A percentile compares a stretch with the other conserved stretches of the same genome.
Conservation (phyloP, 192 early-diverging fungal genomes). For the Gonapodya sp. region DNA sequence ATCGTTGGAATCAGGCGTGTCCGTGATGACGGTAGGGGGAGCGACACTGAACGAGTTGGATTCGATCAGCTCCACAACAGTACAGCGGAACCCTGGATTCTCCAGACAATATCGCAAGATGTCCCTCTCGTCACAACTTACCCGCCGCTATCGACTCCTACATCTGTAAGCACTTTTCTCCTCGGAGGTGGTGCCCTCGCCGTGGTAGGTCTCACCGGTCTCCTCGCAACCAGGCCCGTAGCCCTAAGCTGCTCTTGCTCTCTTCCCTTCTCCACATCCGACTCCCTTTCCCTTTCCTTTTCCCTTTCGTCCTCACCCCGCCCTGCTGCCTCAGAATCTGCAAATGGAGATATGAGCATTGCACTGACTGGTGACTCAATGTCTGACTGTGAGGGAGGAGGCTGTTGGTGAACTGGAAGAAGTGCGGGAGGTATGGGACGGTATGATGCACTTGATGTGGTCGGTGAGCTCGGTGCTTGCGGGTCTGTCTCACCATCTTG, state of each 20-base stretch:
- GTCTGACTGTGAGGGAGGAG: background rate
- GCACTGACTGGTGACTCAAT: background rate
- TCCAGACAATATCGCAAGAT: no score
- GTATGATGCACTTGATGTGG: background rate
- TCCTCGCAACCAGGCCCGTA: constrained; percentile 11
- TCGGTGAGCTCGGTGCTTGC: background rate
- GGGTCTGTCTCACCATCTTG: background rate
- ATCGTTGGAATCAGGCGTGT: no score
- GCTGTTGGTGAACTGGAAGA: background rate
- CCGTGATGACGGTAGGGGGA: constrained; percentile 30
- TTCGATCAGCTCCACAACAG: constrained; percentile 7
- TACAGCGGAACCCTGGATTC: no score
- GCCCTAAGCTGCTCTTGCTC: background rate
- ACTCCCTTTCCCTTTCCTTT: constrained; percentile 15
- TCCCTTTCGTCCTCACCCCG: constrained; percentile 14
- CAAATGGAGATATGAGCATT: constrained; percentile 8
- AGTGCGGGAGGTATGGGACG: background rate
- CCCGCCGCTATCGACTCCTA: constrained; percentile 17
- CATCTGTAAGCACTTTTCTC: constrained; percentile 22
- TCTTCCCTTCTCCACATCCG: no score
- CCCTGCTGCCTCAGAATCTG: constrained; percentile 14
- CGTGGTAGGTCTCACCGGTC: constrained; percentile 36
- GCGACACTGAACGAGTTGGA: constrained; percentile 13
- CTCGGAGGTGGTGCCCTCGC: constrained; percentile 40
- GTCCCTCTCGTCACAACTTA: no score